A percentile compares a stretch with the other conserved stretches of the same genome.
Conservation (phyloP, 306 rosid species). For the Geum urbanum region DNA sequence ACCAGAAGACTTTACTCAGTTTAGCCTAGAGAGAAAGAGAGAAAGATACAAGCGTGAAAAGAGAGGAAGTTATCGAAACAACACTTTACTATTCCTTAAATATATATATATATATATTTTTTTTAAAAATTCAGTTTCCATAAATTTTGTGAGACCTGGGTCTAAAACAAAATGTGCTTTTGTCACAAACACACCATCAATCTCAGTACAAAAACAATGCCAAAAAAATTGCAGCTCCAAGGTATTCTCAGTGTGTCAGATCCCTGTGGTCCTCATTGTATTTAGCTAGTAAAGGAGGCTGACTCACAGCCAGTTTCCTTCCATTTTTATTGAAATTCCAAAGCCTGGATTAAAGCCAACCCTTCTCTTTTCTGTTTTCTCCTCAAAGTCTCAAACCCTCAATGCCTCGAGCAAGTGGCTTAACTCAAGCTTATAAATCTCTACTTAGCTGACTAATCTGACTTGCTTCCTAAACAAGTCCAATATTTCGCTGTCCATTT, state of each 20-base stretch:
- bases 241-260: constrained; percentile 42
- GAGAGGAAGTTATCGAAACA: constrained; percentile 23
- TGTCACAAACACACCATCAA: constrained; percentile 4
- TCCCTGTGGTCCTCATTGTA: constrained; percentile 32
- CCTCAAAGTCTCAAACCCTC: neutral
- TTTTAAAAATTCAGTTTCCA: neutral
- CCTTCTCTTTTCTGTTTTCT: constrained; percentile 19
- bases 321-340: constrained; percentile 25
- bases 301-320: constrained; percentile 20
- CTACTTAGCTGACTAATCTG: constrained; percentile 15
- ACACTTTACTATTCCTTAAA: constrained; percentile 2
- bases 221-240: constrained; percentile 13
- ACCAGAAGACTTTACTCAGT: constrained; percentile 8
- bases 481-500: constrained; percentile 46
- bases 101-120: neutral
- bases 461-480: constrained; percentile 31
- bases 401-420: neutral
- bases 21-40: neutral
- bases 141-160: neutral
- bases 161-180: neutral
- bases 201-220: constrained; percentile 7
- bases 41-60: constrained; percentile 30
- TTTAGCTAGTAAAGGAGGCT: constrained; percentile 30
- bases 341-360: constrained; percentile 49
- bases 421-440: constrained; percentile 7